Percentiles rank a stretch among this genome's conserved stretches.
Conservation (phyloP, 495 filamentous ascomycete species). For the Hypomontagnella monticulosa region DNA sequence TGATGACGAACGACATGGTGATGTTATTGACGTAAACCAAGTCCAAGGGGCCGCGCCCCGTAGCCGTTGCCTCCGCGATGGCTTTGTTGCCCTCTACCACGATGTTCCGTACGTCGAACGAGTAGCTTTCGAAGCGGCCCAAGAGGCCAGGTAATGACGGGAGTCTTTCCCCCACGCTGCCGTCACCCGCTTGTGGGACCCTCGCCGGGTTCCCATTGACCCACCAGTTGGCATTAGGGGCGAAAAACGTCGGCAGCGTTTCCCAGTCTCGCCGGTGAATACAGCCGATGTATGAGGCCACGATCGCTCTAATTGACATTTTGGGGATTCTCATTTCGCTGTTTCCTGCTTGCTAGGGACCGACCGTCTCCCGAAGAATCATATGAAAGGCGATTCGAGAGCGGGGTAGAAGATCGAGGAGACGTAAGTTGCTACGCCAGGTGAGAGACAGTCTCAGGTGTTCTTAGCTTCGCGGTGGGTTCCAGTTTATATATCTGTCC, state of each 20-base stretch:
- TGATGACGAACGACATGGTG: constrained; percentile 4
- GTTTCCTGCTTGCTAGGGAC: not conserved
- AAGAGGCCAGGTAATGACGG: not conserved
- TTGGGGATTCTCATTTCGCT: not conserved
- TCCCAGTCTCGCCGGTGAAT: constrained; percentile 1
- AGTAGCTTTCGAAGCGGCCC: constrained; percentile 8
- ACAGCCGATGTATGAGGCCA: not conserved
- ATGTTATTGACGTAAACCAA: constrained; percentile 15
- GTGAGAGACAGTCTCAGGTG: too few species aligned
- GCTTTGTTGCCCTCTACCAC: constrained; percentile 3
- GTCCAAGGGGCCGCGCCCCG: constrained; percentile 2
- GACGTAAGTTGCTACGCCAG: too few species aligned
- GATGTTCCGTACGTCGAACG: constrained; percentile 6
- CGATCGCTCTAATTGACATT: not conserved
- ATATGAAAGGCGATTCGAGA: not conserved
- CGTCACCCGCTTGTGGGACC: not conserved
- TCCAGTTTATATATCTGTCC: too few species aligned
- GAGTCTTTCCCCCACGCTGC: not conserved
- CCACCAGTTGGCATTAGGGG: constrained; percentile 8
- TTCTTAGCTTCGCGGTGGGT: too few species aligned
- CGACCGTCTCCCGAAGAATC: not conserved
- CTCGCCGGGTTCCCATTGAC: constrained; percentile 6
- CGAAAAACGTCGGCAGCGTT: not conserved
- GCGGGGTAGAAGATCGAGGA: too few species aligned
- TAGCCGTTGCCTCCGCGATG: constrained; percentile 5